Evolutionary conservation across 2,329 filamentous ascomycete species (phyloP), one percentile per base, ranked within the genome.

Genomic region (Calycina herbarum): DNA sequence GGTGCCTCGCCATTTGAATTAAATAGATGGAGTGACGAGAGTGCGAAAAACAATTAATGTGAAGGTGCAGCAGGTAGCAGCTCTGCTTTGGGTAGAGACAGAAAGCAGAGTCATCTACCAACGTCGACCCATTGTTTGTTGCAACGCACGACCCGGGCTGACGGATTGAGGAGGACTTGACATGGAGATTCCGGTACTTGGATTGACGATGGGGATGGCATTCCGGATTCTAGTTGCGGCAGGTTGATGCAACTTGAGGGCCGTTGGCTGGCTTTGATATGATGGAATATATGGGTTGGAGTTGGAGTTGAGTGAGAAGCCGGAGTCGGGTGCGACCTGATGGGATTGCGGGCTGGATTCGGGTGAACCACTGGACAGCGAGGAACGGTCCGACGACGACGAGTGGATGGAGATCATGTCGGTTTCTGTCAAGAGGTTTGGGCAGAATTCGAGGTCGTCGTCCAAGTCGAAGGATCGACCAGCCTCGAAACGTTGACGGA

Each of bases 191-290:
- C 95, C 93, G 65, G 94, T 97, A 72, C 87, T 91, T 63, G 95
- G 95, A 83, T 99, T 96, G 80, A 98, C 92, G 78, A 99, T 99
- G 66, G 94, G 94, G 72, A 98, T 98, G 75, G 95, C 93, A 79
- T 97, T 98, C 79, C 93, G 92, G 66, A 90, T 88, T 72, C 95
- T 92, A 70, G 94, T 92, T 68, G 94, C 92, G 68, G 94, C 85
- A 67, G 94, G 93, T 82, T 97, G 94, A 80, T 97, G 93, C 69
- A 96, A 84, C 82, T 96, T 97, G 73, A 94, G 73, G 83, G 79
- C 87, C 68, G 81, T 79, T 67, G 83, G 87, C 74, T 88, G 89
- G 78, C 81, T 83, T 74, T 91, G 88, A 79, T 86, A 91, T 40
- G 88, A 84, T 62, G 89, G 86, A 64, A 88, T 82, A 73, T 89